Percentiles rank a stretch among this genome's conserved stretches.
Conservation (phyloP, 2,329 filamentous ascomycete species). For the Trichoderma sp. region DNA sequence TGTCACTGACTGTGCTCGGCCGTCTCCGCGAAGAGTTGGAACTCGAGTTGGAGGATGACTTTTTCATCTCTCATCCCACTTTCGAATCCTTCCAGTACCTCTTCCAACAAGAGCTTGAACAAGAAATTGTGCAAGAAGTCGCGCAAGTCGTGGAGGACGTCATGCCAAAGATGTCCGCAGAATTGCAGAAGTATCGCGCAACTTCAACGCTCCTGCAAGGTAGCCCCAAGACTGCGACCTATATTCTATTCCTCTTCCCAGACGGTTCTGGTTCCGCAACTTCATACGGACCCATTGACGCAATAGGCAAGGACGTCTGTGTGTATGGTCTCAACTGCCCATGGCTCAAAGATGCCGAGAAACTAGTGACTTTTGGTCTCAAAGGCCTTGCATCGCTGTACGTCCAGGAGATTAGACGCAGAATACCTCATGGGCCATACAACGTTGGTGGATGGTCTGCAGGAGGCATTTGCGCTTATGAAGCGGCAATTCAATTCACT, state of each 20-base stretch:
- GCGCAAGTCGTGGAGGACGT: neutral
- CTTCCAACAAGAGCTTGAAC: neutral
- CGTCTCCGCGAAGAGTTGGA: constrained; percentile 59
- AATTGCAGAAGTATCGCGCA: constrained; percentile 15
- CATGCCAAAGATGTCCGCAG: neutral
- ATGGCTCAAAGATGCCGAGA: constrained; percentile 61
- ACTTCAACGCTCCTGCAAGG: constrained; percentile 13
- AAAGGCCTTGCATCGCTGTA: constrained; percentile 49
- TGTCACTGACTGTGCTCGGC: constrained; percentile 58
- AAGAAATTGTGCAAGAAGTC: neutral
- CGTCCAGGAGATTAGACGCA: constrained; percentile 65
- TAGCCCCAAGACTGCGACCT: constrained; percentile 6
- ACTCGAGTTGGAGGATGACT: constrained; percentile 52
- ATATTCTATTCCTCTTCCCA: constrained; percentile 38
- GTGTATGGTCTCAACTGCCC: constrained; percentile 60
- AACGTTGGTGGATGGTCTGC: constrained; percentile 72
- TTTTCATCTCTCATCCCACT: constrained; percentile 55
- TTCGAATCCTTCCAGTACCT: constrained; percentile 53
- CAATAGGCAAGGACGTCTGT: constrained; percentile 46
- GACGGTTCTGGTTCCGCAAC: constrained; percentile 63
- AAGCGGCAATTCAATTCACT: constrained; percentile 62
- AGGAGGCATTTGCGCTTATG: constrained; percentile 70
- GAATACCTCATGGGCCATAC: constrained; percentile 69
- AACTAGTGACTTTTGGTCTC: constrained; percentile 29
- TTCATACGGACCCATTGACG: constrained; percentile 52